These are phyloP conservation scores for maize (Zea mays) DNA, from an alignment of 176 grass and related monocot genomes.

Conservation along the genomic window DNA sequence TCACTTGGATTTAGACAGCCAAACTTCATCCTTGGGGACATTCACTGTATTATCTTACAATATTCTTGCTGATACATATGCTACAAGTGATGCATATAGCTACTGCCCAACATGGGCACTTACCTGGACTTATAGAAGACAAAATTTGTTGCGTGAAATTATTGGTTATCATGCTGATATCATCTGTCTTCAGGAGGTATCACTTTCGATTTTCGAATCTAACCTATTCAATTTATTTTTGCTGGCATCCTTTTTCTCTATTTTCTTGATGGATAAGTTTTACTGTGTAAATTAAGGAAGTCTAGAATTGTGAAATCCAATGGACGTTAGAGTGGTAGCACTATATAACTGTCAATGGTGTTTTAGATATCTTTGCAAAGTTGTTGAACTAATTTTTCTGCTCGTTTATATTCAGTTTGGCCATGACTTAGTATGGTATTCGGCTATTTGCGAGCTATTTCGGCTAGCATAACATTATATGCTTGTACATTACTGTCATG, in stretches of 20 bases:
- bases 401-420: neutral
- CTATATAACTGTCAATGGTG: neutral
- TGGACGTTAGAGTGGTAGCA: neutral
- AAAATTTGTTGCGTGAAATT: constrained; percentile 98
- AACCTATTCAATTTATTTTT: constrained; percentile 11
- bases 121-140: constrained; percentile 93
- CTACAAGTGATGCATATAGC: constrained; percentile 80
- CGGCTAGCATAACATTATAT: neutral
- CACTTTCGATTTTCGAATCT: neutral
- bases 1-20: constrained; percentile 67
- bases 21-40: constrained; percentile 65
- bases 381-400: too few species aligned
- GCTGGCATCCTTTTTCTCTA: neutral
- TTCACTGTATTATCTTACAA: constrained; percentile 98
- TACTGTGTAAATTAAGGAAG: constrained; percentile 15
- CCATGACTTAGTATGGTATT: neutral
- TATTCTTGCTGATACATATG: constrained; percentile 95
- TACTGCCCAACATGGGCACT: constrained; percentile 99
- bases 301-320: constrained; percentile 4
- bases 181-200: constrained; percentile 99
- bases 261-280: constrained; percentile 24
- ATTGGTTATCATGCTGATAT: constrained; percentile 98
- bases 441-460: neutral
- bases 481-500: constrained; percentile 13
- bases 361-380: neutral